phyloP scores from a whole-genome alignment of 2,329 filamentous ascomycete genomes.

The Herpotrichia juniperi region DNA sequence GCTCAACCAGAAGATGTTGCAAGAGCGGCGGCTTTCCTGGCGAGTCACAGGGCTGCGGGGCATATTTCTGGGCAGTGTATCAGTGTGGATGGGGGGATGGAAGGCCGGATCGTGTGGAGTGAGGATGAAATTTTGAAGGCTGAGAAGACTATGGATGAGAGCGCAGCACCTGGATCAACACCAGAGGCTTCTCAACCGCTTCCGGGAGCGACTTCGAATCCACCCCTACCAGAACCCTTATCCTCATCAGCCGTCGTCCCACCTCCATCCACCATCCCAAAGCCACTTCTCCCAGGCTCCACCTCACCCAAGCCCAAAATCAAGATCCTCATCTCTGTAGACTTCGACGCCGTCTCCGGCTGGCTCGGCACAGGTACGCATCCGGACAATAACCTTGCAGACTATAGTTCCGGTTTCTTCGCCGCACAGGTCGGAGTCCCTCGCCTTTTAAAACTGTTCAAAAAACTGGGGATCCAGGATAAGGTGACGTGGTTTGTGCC shows the following conservation, averaged over 20 bases:
- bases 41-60: conserved; percentile 58
- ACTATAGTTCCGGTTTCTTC: conserved; percentile 63
- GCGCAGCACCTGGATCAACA: too few species aligned
- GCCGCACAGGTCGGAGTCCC: conserved; percentile 63
- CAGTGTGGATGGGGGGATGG: conserved; percentile 59
- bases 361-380: conserved; percentile 64
- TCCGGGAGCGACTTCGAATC: too few species aligned
- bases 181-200: too few species aligned
- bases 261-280: not conserved
- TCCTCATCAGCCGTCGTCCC: not conserved
- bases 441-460: conserved; percentile 60
- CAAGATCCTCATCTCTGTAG: conserved; percentile 51
- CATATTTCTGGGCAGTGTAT: conserved; percentile 62
- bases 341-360: conserved; percentile 66
- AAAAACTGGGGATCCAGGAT: conserved; percentile 57
- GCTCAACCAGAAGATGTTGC: conserved; percentile 58
- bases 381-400: conserved; percentile 60
- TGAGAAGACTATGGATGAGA: not conserved
- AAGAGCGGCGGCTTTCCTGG: conserved; percentile 56
- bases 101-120: conserved; percentile 57
- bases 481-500: conserved; percentile 67
- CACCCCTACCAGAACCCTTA: not conserved
- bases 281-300: not conserved
- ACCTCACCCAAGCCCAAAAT: conserved; percentile 31
- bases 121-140: conserved; percentile 46